These are phyloP conservation scores for Cucumis cinereus DNA, from an alignment of 306 rosid species.

Conservation along the genomic window DNA sequence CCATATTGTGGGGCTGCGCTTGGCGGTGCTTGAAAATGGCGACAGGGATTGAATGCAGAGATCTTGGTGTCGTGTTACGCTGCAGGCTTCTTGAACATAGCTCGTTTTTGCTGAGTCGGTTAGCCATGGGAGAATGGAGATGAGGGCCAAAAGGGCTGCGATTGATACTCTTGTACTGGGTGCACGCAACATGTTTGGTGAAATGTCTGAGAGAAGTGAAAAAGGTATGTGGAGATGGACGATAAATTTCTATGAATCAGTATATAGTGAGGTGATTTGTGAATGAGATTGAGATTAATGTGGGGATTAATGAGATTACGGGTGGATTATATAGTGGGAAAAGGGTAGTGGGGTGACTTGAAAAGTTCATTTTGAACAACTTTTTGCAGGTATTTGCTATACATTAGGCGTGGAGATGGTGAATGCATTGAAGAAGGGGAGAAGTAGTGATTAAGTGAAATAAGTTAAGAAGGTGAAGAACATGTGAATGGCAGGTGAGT, in stretches of 20 bases:
- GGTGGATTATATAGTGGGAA: background rate
- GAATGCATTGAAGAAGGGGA: conserved; percentile 17
- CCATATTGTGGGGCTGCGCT: conserved; percentile 48
- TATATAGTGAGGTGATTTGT: background rate
- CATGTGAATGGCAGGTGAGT: conserved; percentile 22
- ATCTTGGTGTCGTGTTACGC: conserved; percentile 33
- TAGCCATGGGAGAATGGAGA: conserved; percentile 8
- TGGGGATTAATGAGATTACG: background rate
- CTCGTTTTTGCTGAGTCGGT: background rate
- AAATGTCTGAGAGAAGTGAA: background rate
- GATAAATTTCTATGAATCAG: background rate
- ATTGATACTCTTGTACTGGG: background rate
- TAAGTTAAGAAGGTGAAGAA: conserved; percentile 7
- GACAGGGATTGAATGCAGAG: conserved; percentile 38
- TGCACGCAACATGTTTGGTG: background rate
- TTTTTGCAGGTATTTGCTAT: background rate
- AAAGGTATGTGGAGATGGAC: background rate
- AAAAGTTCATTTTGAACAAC: conserved; percentile 7
- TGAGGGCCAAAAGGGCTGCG: background rate
- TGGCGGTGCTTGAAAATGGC: conserved; percentile 31
- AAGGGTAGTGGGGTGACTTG: conserved; percentile 4
- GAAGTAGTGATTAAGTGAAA: background rate
- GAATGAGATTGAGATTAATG: background rate
- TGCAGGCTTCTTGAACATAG: conserved; percentile 50
- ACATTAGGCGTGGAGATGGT: conserved; percentile 21